These are phyloP conservation scores for Spinacia oleracea DNA, from an alignment of 179 eudicot genomes.

Conservation along the genomic window DNA sequence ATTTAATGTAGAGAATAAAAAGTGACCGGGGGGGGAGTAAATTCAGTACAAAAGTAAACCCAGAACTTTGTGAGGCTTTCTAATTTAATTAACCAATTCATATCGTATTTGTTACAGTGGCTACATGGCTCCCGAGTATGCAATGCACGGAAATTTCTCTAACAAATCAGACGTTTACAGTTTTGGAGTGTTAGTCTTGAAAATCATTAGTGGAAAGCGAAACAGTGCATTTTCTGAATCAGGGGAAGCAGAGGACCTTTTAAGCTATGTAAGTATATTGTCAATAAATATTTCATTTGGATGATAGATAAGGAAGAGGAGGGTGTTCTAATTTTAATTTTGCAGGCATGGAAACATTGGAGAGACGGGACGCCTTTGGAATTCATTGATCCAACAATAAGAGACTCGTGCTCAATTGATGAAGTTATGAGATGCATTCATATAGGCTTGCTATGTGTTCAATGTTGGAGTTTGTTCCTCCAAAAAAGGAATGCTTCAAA, in stretches of 20 bases:
- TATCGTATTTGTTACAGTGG: neutral
- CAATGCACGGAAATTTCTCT: conserved; percentile 18
- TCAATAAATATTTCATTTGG: too few species aligned
- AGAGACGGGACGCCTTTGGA: conserved; percentile 8
- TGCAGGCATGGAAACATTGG: conserved; percentile 29
- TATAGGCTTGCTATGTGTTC: neutral
- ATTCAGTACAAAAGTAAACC: too few species aligned
- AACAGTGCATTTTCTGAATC: neutral
- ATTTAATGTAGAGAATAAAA: too few species aligned
- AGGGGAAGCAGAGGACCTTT: conserved; percentile 7
- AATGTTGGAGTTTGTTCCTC: too few species aligned
- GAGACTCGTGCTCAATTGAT: conserved; percentile 3
- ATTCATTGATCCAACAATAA: conserved; percentile 18
- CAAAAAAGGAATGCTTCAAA: too few species aligned
- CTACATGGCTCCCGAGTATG: conserved; percentile 16
- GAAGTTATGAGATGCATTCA: conserved; percentile 28
- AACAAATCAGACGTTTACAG: conserved; percentile 27
- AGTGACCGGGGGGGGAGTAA: too few species aligned
- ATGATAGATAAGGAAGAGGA: too few species aligned
- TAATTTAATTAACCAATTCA: too few species aligned
- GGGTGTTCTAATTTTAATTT: too few species aligned
- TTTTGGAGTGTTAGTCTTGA: conserved; percentile 26
- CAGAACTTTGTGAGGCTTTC: too few species aligned
- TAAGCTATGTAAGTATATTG: conserved; percentile 15
- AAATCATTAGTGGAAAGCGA: conserved; percentile 18